Percentiles rank a stretch among this genome's conserved stretches.
Conservation (phyloP, 1,139 yeast genomes). For the Kodamaea suecica region DNA sequence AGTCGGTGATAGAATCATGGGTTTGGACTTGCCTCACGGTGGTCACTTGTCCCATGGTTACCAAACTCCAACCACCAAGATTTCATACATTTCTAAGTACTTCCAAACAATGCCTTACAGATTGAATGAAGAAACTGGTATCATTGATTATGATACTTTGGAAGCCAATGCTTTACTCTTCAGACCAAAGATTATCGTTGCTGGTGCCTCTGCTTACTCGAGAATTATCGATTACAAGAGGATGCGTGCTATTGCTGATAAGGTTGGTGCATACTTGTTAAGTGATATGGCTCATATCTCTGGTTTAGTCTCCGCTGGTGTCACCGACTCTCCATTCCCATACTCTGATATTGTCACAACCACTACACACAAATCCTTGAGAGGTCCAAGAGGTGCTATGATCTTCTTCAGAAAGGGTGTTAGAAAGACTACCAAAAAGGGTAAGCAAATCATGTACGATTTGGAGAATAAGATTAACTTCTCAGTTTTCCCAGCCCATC, state of each 20-base stretch:
- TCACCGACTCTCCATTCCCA: slow-evolving; percentile 89
- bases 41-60: slow-evolving; percentile 97
- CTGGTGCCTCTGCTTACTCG: slow-evolving; percentile 96
- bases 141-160: slow-evolving; percentile 87
- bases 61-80: slow-evolving; percentile 84
- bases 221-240: slow-evolving; percentile 87
- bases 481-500: slow-evolving; percentile 97
- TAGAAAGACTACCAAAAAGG: slow-evolving; percentile 79
- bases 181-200: slow-evolving; percentile 93
- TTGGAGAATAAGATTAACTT: slow-evolving; percentile 89
- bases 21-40: slow-evolving; percentile 94
- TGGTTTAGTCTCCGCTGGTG: slow-evolving; percentile 91
- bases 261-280: slow-evolving; percentile 87
- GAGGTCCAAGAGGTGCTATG: slow-evolving; percentile 99
- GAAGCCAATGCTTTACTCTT: slow-evolving; percentile 80
- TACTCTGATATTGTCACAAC: slow-evolving; percentile 95
- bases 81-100: slow-evolving; percentile 86
- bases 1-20: slow-evolving; percentile 93
- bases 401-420: slow-evolving; percentile 93
- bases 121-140: slow-evolving; percentile 77
- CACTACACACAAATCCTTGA: slow-evolving; percentile 92
- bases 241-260: slow-evolving; percentile 86
- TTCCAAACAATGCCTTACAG: slow-evolving; percentile 98
- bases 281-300: slow-evolving; percentile 98
- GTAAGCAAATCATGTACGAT: slow-evolving; percentile 83